phyloP scores from a whole-genome alignment of 805 yeast species.

The Candida incommunis region DNA sequence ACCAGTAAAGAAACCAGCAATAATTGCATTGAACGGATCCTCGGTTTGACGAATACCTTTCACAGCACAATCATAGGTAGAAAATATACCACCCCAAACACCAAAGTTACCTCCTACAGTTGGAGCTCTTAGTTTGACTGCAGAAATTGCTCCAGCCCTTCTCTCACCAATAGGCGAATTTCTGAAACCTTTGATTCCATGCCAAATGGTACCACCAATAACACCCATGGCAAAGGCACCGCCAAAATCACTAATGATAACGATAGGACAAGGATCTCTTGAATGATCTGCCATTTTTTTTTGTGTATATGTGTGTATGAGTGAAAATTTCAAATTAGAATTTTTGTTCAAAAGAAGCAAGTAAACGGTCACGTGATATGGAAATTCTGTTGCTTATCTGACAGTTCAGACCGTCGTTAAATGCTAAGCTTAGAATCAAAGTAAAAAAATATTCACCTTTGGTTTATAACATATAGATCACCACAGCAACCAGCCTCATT shows the following conservation, averaged over 20 bases:
- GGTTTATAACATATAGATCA: too few relatives aligned
- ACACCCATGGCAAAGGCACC: conserved; percentile 99
- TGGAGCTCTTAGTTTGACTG: conserved; percentile 93
- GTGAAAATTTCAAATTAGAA: conserved; percentile 2
- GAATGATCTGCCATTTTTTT: conserved; percentile 76
- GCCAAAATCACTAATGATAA: conserved; percentile 91
- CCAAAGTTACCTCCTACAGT: conserved; percentile 98
- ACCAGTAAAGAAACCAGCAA: conserved; percentile 97
- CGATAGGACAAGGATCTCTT: conserved; percentile 98
- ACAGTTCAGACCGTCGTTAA: too few relatives aligned
- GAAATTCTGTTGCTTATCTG: too few relatives aligned
- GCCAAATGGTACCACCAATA: conserved; percentile 98
- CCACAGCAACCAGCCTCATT: too few relatives aligned
- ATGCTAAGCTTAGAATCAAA: too few relatives aligned
- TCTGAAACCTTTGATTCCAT: conserved; percentile 96
- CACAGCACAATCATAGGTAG: conserved; percentile 89
- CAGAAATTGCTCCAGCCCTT: conserved; percentile 74
- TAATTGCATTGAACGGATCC: conserved; percentile 96
- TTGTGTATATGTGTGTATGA: neutral
- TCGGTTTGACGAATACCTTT: conserved; percentile 94
- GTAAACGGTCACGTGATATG: too few relatives aligned
- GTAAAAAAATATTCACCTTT: too few relatives aligned
- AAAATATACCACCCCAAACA: conserved; percentile 98
- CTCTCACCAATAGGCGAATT: conserved; percentile 95
- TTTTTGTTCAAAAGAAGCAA: too few relatives aligned